Evolutionary conservation across 2,329 filamentous ascomycete genomes (phyloP).

Genomic region (Epichloe hybrida): DNA sequence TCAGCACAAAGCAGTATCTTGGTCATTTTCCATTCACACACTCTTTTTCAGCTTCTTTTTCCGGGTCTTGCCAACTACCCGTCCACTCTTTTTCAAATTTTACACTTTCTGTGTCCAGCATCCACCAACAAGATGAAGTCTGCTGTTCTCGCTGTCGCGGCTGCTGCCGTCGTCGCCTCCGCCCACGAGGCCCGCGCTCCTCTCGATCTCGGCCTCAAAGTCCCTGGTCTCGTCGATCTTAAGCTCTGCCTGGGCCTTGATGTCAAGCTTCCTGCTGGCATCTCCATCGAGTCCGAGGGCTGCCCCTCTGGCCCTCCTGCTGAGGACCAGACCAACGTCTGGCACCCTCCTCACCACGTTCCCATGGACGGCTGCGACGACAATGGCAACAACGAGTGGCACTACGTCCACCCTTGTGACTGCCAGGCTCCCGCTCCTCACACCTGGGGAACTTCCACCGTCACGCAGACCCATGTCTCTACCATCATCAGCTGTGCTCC

Average conservation of each 20-base stretch:
- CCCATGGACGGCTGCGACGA: slow-evolving; percentile 24
- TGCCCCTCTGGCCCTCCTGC: slow-evolving; percentile 13
- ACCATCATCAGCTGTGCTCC: slow-evolving; percentile 27
- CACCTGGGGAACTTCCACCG: slow-evolving; percentile 28
- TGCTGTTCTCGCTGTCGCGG: slow-evolving; percentile 10
- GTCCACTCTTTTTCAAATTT: slow-evolving; percentile 9
- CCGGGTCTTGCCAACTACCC: slow-evolving; percentile 8
- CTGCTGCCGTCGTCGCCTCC: slow-evolving; percentile 7
- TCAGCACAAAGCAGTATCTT: slow-evolving; percentile 6
- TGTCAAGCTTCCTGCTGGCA: slow-evolving; percentile 7
- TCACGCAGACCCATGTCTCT: slow-evolving; percentile 24
- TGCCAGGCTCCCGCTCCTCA: slow-evolving; percentile 11
- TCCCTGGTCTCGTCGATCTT: slow-evolving; percentile 4
- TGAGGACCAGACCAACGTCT: slow-evolving; percentile 16
- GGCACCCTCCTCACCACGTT: slow-evolving; percentile 24
- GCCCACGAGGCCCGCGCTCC: slow-evolving; percentile 9
- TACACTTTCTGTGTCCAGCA: background rate
- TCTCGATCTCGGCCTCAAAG: slow-evolving; percentile 1
- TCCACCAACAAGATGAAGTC: slow-evolving; percentile 13
- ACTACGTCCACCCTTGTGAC: slow-evolving; percentile 22
- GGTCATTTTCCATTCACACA: slow-evolving; percentile 3
- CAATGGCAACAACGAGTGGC: slow-evolving; percentile 18
- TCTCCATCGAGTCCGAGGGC: slow-evolving; percentile 7
- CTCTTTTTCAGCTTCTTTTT: slow-evolving; percentile 8
- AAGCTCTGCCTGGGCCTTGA: slow-evolving; percentile 9